Conservation (phyloP, 1,284 basidiomycete genomes). For the Fomes fomentarius region DNA sequence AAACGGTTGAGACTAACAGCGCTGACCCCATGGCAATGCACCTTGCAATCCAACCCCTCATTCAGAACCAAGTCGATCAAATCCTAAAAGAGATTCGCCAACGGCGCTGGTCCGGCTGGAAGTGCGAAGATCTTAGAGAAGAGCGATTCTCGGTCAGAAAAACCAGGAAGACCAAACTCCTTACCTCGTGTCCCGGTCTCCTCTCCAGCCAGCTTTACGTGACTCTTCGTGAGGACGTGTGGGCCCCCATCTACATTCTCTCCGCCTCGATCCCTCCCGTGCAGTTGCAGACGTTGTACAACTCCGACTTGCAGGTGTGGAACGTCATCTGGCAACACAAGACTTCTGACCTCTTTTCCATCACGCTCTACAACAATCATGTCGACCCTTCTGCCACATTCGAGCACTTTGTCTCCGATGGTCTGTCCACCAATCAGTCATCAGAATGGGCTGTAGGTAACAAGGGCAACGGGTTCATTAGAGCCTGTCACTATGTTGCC, state of each 20-base stretch:
- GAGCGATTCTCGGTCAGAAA: background rate
- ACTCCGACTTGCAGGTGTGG: background rate
- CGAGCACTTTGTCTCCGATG: background rate
- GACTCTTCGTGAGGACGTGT: background rate
- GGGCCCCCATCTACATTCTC: constrained; percentile 18
- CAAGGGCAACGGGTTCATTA: constrained; percentile 3
- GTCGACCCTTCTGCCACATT: background rate
- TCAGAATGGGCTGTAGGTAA: background rate
- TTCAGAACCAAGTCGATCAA: constrained; percentile 16
- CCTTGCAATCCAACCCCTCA: constrained; percentile 5
- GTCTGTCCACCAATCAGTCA: background rate
- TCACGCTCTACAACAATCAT: constrained; percentile 21
- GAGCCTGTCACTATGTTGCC: constrained; percentile 3
- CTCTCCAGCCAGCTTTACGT: constrained; percentile 9
- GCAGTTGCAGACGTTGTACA: background rate
- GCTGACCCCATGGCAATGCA: background rate
- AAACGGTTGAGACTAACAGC: background rate
- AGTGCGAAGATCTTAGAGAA: constrained; percentile 14
- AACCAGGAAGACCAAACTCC: constrained; percentile 3
- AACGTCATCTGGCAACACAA: constrained; percentile 15
- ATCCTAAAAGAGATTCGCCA: constrained; percentile 2
- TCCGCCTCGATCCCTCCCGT: constrained; percentile 1
- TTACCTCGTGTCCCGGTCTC: constrained; percentile 8
- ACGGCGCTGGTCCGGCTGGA: constrained; percentile 6
- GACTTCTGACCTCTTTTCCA: background rate